These are phyloP conservation scores for Geopyxis carbonaria DNA, from an alignment of 495 filamentous ascomycete species.

Conservation along the genomic window DNA sequence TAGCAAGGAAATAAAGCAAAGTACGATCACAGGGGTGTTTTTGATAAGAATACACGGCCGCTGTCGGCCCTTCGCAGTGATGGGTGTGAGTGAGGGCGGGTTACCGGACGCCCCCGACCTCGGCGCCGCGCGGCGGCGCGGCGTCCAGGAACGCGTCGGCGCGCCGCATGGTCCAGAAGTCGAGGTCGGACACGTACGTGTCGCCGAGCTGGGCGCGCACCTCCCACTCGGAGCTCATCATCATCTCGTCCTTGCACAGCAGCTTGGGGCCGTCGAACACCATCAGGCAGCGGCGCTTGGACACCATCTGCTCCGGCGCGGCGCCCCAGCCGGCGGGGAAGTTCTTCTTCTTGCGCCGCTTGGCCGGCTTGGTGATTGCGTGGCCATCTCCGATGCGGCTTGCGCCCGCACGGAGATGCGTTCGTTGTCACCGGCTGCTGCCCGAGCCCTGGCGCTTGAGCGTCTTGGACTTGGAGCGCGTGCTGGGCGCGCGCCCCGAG, in stretches of 20 bases:
- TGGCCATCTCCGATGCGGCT: constrained; percentile 19
- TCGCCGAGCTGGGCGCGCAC: constrained; percentile 51
- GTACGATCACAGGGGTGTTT: too few relatives aligned
- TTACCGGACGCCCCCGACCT: too few relatives aligned
- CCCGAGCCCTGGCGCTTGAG: constrained; percentile 29
- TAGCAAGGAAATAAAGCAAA: too few relatives aligned
- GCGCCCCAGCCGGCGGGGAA: constrained; percentile 90
- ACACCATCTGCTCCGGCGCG: constrained; percentile 76
- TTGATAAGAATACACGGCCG: too few relatives aligned
- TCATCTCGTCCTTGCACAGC: constrained; percentile 97
- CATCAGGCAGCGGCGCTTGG: constrained; percentile 88
- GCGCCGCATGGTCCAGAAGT: constrained; percentile 74
- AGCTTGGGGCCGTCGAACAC: constrained; percentile 81
- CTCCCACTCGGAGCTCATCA: constrained; percentile 89
- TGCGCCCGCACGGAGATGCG: constrained; percentile 44
- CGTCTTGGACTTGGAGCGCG: constrained; percentile 21
- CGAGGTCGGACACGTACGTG: constrained; percentile 53
- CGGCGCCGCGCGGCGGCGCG: constrained; percentile 12
- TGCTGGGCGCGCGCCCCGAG: constrained; percentile 17
- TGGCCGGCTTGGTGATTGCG: constrained; percentile 27
- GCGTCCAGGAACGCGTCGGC: constrained; percentile 50
- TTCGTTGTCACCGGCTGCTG: constrained; percentile 43
- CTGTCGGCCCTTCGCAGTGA: too few relatives aligned
- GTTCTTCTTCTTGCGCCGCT: constrained; percentile 68
- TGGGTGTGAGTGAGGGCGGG: too few relatives aligned